Percentiles rank a stretch among this genome's conserved stretches.
Conservation (phyloP, 2,329 filamentous ascomycete species). For the Fusarium robinianum region DNA sequence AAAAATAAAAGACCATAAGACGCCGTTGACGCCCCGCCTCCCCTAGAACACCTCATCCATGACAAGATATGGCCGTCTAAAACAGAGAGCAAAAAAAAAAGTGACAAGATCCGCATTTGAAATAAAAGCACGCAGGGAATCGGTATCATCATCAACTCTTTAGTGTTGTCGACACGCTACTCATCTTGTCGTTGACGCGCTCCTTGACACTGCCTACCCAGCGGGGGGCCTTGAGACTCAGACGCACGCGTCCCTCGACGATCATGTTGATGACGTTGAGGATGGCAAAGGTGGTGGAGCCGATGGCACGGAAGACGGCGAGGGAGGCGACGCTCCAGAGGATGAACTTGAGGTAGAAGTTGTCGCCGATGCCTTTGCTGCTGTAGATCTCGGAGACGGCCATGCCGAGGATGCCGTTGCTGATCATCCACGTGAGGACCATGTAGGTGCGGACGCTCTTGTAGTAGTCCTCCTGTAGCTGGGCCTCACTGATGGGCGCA, state of each 20-base stretch:
- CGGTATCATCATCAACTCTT: conserved; percentile 40
- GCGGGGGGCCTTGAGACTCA: conserved; percentile 59
- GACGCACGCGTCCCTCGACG: conserved; percentile 78
- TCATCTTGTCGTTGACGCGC: conserved; percentile 53
- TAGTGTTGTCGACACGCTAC: conserved; percentile 53
- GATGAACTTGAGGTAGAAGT: conserved; percentile 91
- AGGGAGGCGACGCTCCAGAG: conserved; percentile 88
- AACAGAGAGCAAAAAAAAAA: conserved; percentile 14
- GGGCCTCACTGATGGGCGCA: conserved; percentile 67
- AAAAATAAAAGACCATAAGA: too few species aligned
- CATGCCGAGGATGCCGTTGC: conserved; percentile 93
- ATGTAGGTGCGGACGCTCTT: conserved; percentile 97
- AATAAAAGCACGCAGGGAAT: too few species aligned
- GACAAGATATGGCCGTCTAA: too few species aligned
- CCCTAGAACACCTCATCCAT: too few species aligned
- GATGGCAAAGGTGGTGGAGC: conserved; percentile 78
- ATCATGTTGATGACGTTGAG: conserved; percentile 83
- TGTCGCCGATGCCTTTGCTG: conserved; percentile 70
- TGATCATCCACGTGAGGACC: conserved; percentile 92
- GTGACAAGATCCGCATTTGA: too few species aligned
- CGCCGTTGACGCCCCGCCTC: too few species aligned
- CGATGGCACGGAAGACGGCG: conserved; percentile 85
- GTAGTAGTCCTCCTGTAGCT: conserved; percentile 98
- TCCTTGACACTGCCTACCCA: conserved; percentile 53
- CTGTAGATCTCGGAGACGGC: conserved; percentile 85